Percentiles rank a stretch among this genome's conserved stretches.
These are phyloP conservation scores for Pyrenopolyporus hunteri DNA, from an alignment of 495 filamentous ascomycete genomes.

Conservation along the genomic window DNA sequence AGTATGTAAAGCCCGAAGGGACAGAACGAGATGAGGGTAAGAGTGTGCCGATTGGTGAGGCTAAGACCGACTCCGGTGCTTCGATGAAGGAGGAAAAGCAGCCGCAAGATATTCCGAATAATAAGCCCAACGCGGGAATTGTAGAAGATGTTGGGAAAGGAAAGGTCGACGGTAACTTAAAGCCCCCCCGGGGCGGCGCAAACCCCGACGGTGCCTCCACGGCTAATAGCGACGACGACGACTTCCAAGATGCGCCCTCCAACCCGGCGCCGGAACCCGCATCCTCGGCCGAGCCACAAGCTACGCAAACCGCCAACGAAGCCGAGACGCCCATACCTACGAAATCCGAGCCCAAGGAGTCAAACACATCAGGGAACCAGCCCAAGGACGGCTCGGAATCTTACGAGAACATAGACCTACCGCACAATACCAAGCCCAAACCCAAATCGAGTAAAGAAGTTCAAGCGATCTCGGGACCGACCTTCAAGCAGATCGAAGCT, in stretches of 20 bases:
- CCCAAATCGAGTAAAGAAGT: slow-evolving; percentile 29
- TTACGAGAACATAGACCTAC: slow-evolving; percentile 18
- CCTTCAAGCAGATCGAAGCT: slow-evolving; percentile 37
- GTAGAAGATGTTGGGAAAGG: slow-evolving; percentile 9
- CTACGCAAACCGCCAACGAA: slow-evolving; percentile 24
- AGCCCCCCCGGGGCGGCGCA: slow-evolving; percentile 12
- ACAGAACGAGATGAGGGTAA: slow-evolving; percentile 12
- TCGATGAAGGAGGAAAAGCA: slow-evolving; percentile 18
- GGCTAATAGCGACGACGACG: slow-evolving; percentile 40
- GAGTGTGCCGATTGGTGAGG: slow-evolving; percentile 18
- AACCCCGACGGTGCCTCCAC: slow-evolving; percentile 16
- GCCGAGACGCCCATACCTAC: slow-evolving; percentile 31
- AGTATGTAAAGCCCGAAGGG: slow-evolving; percentile 39
- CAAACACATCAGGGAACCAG: slow-evolving; percentile 6
- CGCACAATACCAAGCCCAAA: slow-evolving; percentile 21
- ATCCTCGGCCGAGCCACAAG: slow-evolving; percentile 18
- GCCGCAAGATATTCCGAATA: slow-evolving; percentile 28
- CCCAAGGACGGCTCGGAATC: slow-evolving; percentile 9
- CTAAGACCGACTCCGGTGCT: not conserved
- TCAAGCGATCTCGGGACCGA: slow-evolving; percentile 40
- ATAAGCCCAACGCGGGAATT: slow-evolving; percentile 10
- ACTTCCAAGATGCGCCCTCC: slow-evolving; percentile 52
- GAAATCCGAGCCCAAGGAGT: slow-evolving; percentile 19
- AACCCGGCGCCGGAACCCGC: slow-evolving; percentile 35
- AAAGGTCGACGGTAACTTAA: slow-evolving; percentile 9